Evolutionary conservation across 2,329 filamentous ascomycete species (phyloP).

Genomic region (Claviceps paspali): DNA sequence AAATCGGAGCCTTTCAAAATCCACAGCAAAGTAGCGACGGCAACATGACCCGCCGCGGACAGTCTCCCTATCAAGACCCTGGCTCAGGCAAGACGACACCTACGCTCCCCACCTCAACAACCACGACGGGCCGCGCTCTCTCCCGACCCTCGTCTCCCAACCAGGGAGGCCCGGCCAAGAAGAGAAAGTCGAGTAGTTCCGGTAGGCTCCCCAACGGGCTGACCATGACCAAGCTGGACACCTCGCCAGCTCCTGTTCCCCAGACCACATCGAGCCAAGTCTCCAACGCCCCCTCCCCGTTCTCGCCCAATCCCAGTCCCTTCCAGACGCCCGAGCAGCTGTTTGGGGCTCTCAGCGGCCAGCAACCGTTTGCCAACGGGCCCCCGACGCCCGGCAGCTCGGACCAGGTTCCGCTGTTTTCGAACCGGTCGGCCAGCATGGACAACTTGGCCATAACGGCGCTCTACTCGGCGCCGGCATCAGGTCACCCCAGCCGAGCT

Average conservation of each 20-base stretch:
- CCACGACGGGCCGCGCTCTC: constrained; percentile 24
- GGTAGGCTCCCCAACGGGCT: constrained; percentile 58
- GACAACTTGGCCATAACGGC: constrained; percentile 49
- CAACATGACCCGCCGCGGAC: constrained; percentile 34
- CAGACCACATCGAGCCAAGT: constrained; percentile 24
- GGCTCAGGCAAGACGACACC: constrained; percentile 19
- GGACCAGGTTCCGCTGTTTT: constrained; percentile 42
- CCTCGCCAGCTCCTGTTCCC: constrained; percentile 25
- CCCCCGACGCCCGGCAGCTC: constrained; percentile 53
- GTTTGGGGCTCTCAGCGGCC: constrained; percentile 27
- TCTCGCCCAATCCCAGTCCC: constrained; percentile 29
- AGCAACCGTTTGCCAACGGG: constrained; percentile 34
- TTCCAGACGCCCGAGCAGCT: constrained; percentile 31
- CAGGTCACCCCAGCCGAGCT: constrained; percentile 62
- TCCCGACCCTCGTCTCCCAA: constrained; percentile 64
- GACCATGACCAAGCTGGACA: constrained; percentile 71
- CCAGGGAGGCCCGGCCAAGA: constrained; percentile 56
- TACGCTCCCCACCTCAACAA: constrained; percentile 9
- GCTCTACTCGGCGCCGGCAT: constrained; percentile 57
- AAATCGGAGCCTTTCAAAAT: constrained; percentile 29
- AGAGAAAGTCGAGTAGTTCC: constrained; percentile 61
- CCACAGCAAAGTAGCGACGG: constrained; percentile 49
- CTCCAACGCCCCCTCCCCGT: constrained; percentile 34
- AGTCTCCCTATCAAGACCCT: constrained; percentile 20
- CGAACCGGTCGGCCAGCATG: constrained; percentile 44